Conservation (phyloP, 2,329 filamentous ascomycete genomes). For the Paecilomyces formosus region DNA sequence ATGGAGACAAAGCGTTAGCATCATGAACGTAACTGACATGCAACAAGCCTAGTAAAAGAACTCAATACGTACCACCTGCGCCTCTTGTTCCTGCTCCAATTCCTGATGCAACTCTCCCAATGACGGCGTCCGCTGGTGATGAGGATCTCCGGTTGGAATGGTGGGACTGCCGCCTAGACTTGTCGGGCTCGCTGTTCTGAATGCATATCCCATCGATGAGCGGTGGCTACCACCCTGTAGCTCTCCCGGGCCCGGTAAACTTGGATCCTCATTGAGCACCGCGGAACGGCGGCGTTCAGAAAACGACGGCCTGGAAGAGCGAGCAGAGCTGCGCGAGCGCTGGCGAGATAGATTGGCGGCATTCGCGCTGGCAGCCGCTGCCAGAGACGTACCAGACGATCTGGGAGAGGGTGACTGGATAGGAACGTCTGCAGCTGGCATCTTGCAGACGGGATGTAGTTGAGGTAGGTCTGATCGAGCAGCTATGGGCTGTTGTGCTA, state of each 20-base stretch:
- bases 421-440: conserved; percentile 25
- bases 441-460: conserved; percentile 28
- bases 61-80: conserved; percentile 37
- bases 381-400: conserved; percentile 62
- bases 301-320: conserved; percentile 26
- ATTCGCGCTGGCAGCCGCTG: conserved; percentile 70
- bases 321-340: conserved; percentile 27
- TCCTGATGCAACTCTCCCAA: conserved; percentile 45
- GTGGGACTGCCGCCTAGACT: conserved; percentile 35
- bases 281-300: conserved; percentile 38
- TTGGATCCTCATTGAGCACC: conserved; percentile 33
- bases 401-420: conserved; percentile 57
- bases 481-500: no score
- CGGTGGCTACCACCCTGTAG: conserved; percentile 29
- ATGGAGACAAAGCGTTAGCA: conserved; percentile 2
- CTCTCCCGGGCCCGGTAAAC: conserved; percentile 28
- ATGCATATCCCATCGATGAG: conserved; percentile 30
- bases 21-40: background rate
- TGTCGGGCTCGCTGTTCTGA: conserved; percentile 35
- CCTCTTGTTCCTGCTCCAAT: conserved; percentile 45
- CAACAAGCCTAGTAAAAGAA: background rate
- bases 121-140: conserved; percentile 42
- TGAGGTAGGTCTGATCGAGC: conserved; percentile 43
- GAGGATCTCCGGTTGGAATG: conserved; percentile 38
- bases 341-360: conserved; percentile 58